These are phyloP conservation scores for Chlorella variabilis DNA, from an alignment of 163 green algal species.

Conservation along the genomic window DNA sequence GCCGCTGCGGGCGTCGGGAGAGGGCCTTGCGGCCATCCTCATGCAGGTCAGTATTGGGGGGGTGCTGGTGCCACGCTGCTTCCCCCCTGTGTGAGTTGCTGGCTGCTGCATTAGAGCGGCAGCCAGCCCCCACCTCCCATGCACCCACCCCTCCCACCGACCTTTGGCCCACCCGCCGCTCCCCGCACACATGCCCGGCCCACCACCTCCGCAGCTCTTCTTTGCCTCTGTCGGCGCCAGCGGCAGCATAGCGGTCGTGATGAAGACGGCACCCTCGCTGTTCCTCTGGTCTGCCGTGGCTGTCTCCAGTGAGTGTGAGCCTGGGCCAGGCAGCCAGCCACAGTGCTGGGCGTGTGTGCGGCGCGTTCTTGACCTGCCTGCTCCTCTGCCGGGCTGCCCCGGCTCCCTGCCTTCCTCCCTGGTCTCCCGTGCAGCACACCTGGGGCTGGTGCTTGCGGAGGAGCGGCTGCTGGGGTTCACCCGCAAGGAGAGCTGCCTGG, in stretches of 20 bases:
- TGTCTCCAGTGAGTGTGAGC: constrained; percentile 7
- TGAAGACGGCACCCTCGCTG: constrained; percentile 11
- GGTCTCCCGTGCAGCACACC: constrained; percentile 31
- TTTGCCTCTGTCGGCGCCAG: constrained; percentile 65
- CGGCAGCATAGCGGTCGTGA: constrained; percentile 53
- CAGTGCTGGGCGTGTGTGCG: neutral
- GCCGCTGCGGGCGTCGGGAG: constrained; percentile 34
- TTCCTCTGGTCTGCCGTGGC: constrained; percentile 31
- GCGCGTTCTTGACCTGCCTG: neutral
- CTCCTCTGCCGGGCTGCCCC: too few relatives aligned
- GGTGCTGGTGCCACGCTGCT: too few relatives aligned
- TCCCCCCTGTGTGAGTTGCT: too few relatives aligned
- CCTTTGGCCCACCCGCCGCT: too few relatives aligned
- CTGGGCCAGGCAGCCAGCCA: neutral
- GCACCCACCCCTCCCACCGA: too few relatives aligned
- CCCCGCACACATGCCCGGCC: neutral
- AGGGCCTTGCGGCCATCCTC: constrained; percentile 46
- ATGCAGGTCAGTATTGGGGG: constrained; percentile 63
- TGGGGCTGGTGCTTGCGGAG: constrained; percentile 47
- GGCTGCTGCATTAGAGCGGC: neutral
- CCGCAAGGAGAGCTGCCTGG: constrained; percentile 53
- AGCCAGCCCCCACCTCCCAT: too few relatives aligned
- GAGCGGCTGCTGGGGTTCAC: constrained; percentile 18
- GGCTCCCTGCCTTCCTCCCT: neutral
- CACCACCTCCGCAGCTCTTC: constrained; percentile 41